Percentiles rank a stretch among this genome's conserved stretches.
These are phyloP conservation scores for Phoenix dactylifera DNA, from an alignment of 176 grass and related monocot genomes.

Conservation along the genomic window DNA sequence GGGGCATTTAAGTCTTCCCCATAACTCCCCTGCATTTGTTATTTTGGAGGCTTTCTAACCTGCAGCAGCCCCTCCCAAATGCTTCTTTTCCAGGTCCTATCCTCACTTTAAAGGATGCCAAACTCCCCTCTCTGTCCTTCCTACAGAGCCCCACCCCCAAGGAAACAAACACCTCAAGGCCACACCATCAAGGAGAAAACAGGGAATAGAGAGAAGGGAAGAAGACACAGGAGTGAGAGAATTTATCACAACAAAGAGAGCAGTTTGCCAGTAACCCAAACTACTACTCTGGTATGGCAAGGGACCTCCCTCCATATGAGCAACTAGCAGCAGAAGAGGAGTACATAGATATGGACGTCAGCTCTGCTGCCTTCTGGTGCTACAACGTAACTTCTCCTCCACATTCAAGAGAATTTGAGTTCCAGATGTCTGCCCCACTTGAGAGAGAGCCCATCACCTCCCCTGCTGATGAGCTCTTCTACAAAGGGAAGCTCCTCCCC, in stretches of 20 bases:
- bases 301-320: conserved; percentile 34
- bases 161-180: conserved; percentile 14
- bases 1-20: conserved; percentile 14
- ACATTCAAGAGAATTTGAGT: conserved; percentile 71
- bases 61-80: conserved; percentile 1
- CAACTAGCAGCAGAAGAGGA: conserved; percentile 70
- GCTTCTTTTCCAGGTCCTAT: background rate
- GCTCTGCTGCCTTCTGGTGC: conserved; percentile 52
- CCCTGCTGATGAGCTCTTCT: conserved; percentile 96
- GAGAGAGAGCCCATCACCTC: conserved; percentile 45
- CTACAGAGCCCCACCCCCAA: conserved; percentile 33
- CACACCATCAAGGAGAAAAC: conserved; percentile 22
- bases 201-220: conserved; percentile 35
- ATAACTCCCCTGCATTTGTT: conserved; percentile 16
- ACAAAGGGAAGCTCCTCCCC: conserved; percentile 95
- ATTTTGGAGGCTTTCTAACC: conserved; percentile 4
- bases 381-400: conserved; percentile 46
- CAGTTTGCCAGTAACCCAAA: no score
- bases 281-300: conserved; percentile 42
- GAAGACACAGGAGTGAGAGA: background rate
- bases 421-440: conserved; percentile 56
- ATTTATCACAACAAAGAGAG: background rate
- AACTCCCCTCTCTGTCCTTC: conserved; percentile 36
- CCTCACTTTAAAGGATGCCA: conserved; percentile 58
- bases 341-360: conserved; percentile 94